These are phyloP conservation scores for Trichophyton mentagrophytes DNA, from an alignment of 2,329 filamentous ascomycete species.

Conservation along the genomic window DNA sequence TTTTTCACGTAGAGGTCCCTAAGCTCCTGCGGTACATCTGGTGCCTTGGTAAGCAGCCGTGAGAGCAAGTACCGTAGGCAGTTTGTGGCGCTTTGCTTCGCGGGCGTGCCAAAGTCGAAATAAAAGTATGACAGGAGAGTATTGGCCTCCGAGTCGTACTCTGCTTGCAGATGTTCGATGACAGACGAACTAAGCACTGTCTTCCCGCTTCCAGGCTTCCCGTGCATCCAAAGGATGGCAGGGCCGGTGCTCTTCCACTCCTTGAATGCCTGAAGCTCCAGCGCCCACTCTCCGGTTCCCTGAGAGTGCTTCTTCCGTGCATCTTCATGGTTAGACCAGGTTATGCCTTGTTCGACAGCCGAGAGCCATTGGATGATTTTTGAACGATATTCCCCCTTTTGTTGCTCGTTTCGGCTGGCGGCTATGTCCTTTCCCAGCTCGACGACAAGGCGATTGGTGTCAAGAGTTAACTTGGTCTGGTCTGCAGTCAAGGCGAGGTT, in stretches of 20 bases:
- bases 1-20: neutral
- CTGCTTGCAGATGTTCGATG: conserved; percentile 16
- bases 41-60: neutral
- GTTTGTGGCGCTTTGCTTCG: neutral
- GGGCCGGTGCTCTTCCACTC: neutral
- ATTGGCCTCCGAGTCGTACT: neutral
- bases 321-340: neutral
- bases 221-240: conserved; percentile 20
- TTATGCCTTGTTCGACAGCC: neutral
- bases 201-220: conserved; percentile 22
- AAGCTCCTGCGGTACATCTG: neutral
- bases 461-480: conserved; percentile 14
- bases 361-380: neutral
- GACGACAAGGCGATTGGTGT: neutral
- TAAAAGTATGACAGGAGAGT: conserved; percentile 20
- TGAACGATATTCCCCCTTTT: neutral
- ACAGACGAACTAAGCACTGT: conserved; percentile 21
- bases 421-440: neutral
- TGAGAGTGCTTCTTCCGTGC: neutral
- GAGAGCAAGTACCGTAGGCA: neutral
- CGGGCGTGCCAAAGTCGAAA: conserved; percentile 15
- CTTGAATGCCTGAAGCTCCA: neutral
- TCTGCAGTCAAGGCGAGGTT: conserved; percentile 18
- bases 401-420: neutral
- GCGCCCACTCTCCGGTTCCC: neutral